Base-by-base conservation (phyloP, 805 yeast species). In the Metschnikowia noctiluminum region DNA sequence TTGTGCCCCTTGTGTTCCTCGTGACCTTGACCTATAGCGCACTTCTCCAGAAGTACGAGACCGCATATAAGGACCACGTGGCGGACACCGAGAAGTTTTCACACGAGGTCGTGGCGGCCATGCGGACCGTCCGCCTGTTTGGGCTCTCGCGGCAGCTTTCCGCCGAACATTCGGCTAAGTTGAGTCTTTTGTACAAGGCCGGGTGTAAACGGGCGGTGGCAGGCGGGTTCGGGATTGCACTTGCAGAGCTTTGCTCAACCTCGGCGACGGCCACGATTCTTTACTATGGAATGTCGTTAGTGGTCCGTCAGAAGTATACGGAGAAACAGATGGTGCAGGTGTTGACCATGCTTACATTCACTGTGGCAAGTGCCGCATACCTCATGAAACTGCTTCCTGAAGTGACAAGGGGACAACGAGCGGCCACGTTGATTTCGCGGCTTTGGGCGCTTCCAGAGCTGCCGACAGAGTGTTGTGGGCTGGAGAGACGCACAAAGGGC, bases 211-310 rank as follows among this genome's bases (percentile, higher is more conserved):
- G 96, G 56, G 80, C 92, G 0, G 39, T 82, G 0, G 69, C 73
- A 7, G 77, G 85, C 1, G 96, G 96, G 0, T 61, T 84, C 43
- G 91, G 94, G 0, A 71, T 82, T 27, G 82, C 94, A 0, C 45
- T 80, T 1, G 73, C 81, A 3, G 78, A 74, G 42, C 62, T 85
- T 12, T 65, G 86, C 37, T 68, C 80, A 0, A 76, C 81, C 37
- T 62, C 80, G 12, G 82, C 89, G 1, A 89, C 90, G 50, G 85
- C 89, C 2, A 69, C 88, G 1, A 62, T 91, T n/a, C 69, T 89
- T 6, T 91, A 81, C 64, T 90, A 84, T 62, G 97, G 97, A 0
- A 73, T 90, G 73, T 68, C 70, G 41, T 71, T 94, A n/a, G 85
- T 89, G 1, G 80, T 85, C 0, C 54, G 60, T 1, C 74, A 72